Conservation (phyloP, 176 grass and related monocot species). For the Zoysia japonica region DNA sequence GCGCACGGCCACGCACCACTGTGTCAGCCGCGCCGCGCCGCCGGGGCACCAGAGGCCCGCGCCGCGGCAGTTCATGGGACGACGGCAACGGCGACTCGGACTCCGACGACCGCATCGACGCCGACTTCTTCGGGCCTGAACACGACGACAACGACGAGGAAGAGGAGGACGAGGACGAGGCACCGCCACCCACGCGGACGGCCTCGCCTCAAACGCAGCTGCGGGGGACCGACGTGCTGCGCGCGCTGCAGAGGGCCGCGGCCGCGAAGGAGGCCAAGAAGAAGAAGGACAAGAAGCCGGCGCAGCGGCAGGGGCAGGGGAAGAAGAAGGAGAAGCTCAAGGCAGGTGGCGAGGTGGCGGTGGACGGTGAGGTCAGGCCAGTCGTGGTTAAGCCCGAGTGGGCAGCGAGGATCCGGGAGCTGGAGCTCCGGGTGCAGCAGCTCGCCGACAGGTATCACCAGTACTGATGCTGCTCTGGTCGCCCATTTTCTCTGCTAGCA, state of each 20-base stretch:
- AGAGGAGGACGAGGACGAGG: not conserved
- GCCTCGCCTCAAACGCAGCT: constrained; percentile 16
- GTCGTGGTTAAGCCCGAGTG: constrained; percentile 55
- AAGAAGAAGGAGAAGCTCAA: not conserved
- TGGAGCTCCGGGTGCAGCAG: constrained; percentile 45
- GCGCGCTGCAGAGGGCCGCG: constrained; percentile 46
- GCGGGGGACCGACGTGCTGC: constrained; percentile 53
- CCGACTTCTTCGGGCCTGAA: constrained; percentile 35
- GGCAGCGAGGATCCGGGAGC: constrained; percentile 45
- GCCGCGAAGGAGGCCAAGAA: constrained; percentile 52
- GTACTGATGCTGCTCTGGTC: not conserved
- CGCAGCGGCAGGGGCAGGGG: not conserved
- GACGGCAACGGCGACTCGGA: constrained; percentile 5
- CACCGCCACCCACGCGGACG: not conserved
- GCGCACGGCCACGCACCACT: not conserved
- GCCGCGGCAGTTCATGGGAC: constrained; percentile 23
- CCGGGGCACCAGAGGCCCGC: not conserved
- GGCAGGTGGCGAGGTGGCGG: not conserved
- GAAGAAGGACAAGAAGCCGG: constrained; percentile 13
- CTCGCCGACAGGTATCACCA: constrained; percentile 34
- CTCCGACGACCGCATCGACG: constrained; percentile 30
- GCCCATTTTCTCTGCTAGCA: not conserved
- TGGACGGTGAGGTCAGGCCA: constrained; percentile 30
- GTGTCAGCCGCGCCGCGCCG: constrained; percentile 32
- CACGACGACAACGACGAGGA: not conserved